Conservation (phyloP, 495 filamentous ascomycete species). For the Bryoglossum gracile region DNA sequence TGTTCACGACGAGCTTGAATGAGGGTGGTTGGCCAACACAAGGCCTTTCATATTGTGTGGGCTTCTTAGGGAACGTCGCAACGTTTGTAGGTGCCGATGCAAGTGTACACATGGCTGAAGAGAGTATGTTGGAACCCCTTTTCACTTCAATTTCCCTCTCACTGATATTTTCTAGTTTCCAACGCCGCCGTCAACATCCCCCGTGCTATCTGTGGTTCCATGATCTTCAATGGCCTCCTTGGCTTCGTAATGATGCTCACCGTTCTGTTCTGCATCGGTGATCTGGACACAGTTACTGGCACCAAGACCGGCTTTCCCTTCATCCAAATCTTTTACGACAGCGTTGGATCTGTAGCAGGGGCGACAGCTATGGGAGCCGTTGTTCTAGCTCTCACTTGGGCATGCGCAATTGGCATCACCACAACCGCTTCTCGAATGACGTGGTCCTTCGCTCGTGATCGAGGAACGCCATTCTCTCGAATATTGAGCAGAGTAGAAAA, state of each 20-base stretch:
- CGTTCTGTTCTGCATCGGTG: slow-evolving; percentile 37
- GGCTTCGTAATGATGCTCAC: slow-evolving; percentile 40
- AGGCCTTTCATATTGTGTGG: slow-evolving; percentile 34
- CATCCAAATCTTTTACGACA: slow-evolving; percentile 37
- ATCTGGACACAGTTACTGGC: slow-evolving; percentile 30
- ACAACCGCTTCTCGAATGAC: slow-evolving; percentile 41
- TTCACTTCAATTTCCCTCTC: background rate
- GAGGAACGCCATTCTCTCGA: slow-evolving; percentile 37
- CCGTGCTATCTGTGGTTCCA: slow-evolving; percentile 34
- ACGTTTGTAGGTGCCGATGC: slow-evolving; percentile 24
- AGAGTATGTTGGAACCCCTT: slow-evolving; percentile 16
- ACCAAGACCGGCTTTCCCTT: slow-evolving; percentile 39
- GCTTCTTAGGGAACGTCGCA: slow-evolving; percentile 12
- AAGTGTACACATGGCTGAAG: slow-evolving; percentile 34
- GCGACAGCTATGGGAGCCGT: slow-evolving; percentile 24
- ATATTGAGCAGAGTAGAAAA: slow-evolving; percentile 27
- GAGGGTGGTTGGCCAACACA: slow-evolving; percentile 36
- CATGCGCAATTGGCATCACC: slow-evolving; percentile 7
- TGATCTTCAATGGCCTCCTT: slow-evolving; percentile 38
- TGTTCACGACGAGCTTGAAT: slow-evolving; percentile 36
- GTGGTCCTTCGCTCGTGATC: slow-evolving; percentile 48
- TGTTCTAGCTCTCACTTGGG: slow-evolving; percentile 14
- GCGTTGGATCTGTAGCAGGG: slow-evolving; percentile 25
- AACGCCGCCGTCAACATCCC: slow-evolving; percentile 38
- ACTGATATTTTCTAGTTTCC: slow-evolving; percentile 19